phyloP scores from a whole-genome alignment of 2,329 filamentous ascomycete genomes.

The Aspergillus caelatus region DNA sequence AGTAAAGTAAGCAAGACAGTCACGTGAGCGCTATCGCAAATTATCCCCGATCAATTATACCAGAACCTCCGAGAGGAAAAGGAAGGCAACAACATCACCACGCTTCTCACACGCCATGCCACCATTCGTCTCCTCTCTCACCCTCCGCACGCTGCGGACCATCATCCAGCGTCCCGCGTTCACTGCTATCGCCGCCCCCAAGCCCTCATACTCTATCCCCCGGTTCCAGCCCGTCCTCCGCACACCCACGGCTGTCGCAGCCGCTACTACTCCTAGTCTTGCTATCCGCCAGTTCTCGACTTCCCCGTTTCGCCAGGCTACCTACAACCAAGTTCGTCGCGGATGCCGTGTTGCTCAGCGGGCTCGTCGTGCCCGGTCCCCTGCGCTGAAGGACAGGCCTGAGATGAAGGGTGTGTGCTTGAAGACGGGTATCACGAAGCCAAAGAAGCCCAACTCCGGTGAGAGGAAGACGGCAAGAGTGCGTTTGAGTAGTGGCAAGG shows the following conservation, averaged over 20 bases:
- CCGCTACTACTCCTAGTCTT: constrained; percentile 22
- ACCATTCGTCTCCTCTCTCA: constrained; percentile 36
- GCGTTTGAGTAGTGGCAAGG: constrained; percentile 79
- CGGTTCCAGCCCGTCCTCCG: constrained; percentile 35
- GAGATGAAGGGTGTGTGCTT: constrained; percentile 95
- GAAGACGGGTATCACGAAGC: constrained; percentile 88
- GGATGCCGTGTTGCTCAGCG: constrained; percentile 79
- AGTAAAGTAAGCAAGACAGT: background rate
- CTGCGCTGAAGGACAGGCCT: constrained; percentile 75
- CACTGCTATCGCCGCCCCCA: constrained; percentile 27
- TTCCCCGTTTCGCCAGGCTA: constrained; percentile 61
- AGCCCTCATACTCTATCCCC: constrained; percentile 22
- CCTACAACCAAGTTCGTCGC: constrained; percentile 72
- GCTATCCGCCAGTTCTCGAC: constrained; percentile 57
- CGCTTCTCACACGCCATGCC: constrained; percentile 32
- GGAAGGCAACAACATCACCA: constrained; percentile 8
- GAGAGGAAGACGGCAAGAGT: constrained; percentile 95
- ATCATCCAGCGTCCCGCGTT: constrained; percentile 32
- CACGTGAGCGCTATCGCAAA: constrained; percentile 29
- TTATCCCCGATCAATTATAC: constrained; percentile 15
- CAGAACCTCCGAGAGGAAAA: background rate
- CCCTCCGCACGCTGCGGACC: constrained; percentile 39
- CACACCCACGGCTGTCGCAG: constrained; percentile 28
- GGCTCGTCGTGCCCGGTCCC: constrained; percentile 84
- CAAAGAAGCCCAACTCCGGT: constrained; percentile 98